Percentiles rank a stretch among this genome's conserved stretches.
These are phyloP conservation scores for Diddensiella transvaalensis DNA, from an alignment of 805 yeast genomes.

Conservation along the genomic window DNA sequence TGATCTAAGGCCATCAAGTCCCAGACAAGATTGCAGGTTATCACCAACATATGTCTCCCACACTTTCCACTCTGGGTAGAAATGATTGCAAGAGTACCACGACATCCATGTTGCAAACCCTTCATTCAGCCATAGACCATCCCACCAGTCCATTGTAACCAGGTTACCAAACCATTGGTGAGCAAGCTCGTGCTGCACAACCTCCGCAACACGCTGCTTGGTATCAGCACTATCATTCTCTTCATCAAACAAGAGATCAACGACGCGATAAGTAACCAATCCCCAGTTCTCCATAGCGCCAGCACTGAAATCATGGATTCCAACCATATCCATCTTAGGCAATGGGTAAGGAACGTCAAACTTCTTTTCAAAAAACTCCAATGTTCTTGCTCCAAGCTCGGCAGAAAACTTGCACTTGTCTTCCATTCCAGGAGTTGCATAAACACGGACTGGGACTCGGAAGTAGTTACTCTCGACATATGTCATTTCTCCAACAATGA, in stretches of 20 bases:
- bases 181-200: slow-evolving; percentile 80
- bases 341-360: slow-evolving; percentile 73
- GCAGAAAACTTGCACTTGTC: slow-evolving; percentile 60
- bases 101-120: slow-evolving; percentile 90
- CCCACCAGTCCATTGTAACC: slow-evolving; percentile 94
- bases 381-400: slow-evolving; percentile 59
- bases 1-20: slow-evolving; percentile 63
- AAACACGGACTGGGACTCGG: slow-evolving; percentile 64
- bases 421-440: slow-evolving; percentile 65
- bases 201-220: slow-evolving; percentile 74
- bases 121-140: slow-evolving; percentile 84
- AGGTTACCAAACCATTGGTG: slow-evolving; percentile 92
- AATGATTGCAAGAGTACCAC: slow-evolving; percentile 60
- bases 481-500: slow-evolving; percentile 63
- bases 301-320: slow-evolving; percentile 74
- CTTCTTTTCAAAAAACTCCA: slow-evolving; percentile 60
- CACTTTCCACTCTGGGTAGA: slow-evolving; percentile 80
- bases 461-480: slow-evolving; percentile 54
- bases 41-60: slow-evolving; percentile 76
- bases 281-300: slow-evolving; percentile 96
- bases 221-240: slow-evolving; percentile 55
- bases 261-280: slow-evolving; percentile 62
- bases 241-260: slow-evolving; percentile 64
- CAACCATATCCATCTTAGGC: slow-evolving; percentile 76
- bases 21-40: slow-evolving; percentile 68